Percentiles rank a stretch among this genome's conserved stretches.
Evolutionary conservation across 208 protist genomes (phyloP).

Genomic region (Trypanosoma melophagium): DNA sequence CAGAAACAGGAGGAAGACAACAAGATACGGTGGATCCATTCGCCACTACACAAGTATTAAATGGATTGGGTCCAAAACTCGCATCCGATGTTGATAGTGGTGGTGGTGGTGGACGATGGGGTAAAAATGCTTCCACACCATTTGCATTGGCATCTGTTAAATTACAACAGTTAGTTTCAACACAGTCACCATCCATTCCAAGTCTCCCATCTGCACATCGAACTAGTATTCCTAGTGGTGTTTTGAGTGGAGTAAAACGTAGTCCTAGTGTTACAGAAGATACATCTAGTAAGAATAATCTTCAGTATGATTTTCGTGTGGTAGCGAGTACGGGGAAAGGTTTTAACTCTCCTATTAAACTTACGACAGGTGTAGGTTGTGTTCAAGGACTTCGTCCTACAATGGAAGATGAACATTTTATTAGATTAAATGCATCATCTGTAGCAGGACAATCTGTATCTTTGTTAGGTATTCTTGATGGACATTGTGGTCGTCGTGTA

Average conservation of each 20-base stretch:
- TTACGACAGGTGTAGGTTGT: constrained; percentile 53
- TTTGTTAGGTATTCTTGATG: constrained; percentile 70
- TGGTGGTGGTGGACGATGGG: neutral
- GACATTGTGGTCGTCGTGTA: constrained; percentile 80
- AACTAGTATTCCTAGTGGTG: neutral
- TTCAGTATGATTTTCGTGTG: constrained; percentile 70
- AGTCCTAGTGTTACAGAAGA: neutral
- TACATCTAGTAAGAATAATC: constrained; percentile 6
- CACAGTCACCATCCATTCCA: neutral
- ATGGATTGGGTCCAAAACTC: constrained; percentile 8
- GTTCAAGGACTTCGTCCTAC: constrained; percentile 75
- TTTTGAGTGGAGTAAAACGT: constrained; percentile 1
- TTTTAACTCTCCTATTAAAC: constrained; percentile 39
- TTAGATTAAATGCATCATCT: constrained; percentile 39
- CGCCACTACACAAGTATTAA: constrained; percentile 15
- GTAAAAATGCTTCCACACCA: neutral
- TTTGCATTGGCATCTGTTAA: constrained; percentile 27
- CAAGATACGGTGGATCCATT: constrained; percentile 10
- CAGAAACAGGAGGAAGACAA: neutral
- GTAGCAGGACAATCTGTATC: constrained; percentile 61
- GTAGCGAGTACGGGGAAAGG: constrained; percentile 73
- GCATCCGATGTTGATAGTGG: neutral
- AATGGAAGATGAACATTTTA: constrained; percentile 85
- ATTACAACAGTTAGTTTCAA: constrained; percentile 14
- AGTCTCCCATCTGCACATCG: neutral